Conservation (phyloP, 257 asterid genomes). For the Verbascum thapsus region DNA sequence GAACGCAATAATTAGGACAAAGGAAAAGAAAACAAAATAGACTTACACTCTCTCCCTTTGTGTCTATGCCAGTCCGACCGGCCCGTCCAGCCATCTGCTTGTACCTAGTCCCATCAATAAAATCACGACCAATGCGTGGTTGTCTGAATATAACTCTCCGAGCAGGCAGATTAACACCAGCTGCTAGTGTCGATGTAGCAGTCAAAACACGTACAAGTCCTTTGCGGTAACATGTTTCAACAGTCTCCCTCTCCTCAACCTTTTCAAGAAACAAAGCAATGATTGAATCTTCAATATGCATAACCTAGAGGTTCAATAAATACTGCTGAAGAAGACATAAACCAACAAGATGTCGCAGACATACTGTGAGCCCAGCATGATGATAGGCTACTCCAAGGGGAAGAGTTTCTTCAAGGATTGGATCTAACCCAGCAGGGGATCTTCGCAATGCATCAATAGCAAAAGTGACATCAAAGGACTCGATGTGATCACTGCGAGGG, state of each 20-base stretch:
- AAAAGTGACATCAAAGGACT: constrained; percentile 56
- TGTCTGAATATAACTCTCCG: constrained; percentile 96
- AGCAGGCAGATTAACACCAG: constrained; percentile 98
- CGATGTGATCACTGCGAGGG: constrained; percentile 49
- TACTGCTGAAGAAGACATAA: constrained; percentile 28
- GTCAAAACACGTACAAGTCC: constrained; percentile 98
- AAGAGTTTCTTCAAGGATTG: constrained; percentile 87
- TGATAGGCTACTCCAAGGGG: constrained; percentile 97
- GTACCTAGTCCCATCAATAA: constrained; percentile 94
- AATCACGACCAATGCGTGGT: constrained; percentile 96
- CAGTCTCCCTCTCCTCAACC: constrained; percentile 98
- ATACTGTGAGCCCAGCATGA: constrained; percentile 97
- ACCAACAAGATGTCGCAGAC: constrained; percentile 28
- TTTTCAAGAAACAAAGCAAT: constrained; percentile 36
- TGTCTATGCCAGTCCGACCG: constrained; percentile 97
- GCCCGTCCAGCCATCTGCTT: constrained; percentile 99
- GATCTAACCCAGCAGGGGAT: constrained; percentile 96
- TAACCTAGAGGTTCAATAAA: constrained; percentile 11
- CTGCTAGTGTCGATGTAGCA: constrained; percentile 99
- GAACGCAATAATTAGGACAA: constrained; percentile 13
- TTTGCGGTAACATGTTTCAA: constrained; percentile 94
- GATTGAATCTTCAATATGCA: constrained; percentile 27
- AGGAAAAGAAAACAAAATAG: constrained; percentile 19
- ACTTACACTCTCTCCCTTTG: constrained; percentile 98
- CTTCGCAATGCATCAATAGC: constrained; percentile 85